Percentiles rank a stretch among this genome's conserved stretches.
Conservation (phyloP, 805 yeast species). For the Saccharomycopsis babjevae region DNA sequence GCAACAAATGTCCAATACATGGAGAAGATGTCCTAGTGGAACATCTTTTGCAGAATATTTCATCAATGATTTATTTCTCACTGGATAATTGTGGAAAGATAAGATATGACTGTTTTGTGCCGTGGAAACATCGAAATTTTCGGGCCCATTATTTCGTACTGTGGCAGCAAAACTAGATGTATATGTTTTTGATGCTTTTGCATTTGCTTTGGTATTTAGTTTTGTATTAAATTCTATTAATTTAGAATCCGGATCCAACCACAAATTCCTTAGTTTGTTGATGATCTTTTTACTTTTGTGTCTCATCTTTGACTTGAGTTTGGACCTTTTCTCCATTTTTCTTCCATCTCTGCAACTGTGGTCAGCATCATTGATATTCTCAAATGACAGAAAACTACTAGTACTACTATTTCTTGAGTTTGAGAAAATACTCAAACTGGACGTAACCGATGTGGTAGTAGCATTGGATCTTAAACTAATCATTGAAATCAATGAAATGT, state of each 20-base stretch:
- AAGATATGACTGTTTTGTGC: not conserved
- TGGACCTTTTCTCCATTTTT: not conserved
- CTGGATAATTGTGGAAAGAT: constrained; percentile 39
- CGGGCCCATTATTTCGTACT: not conserved
- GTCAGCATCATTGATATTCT: not conserved
- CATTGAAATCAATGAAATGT: not conserved
- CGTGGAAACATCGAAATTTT: not conserved
- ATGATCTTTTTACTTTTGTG: not conserved
- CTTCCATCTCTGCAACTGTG: not conserved
- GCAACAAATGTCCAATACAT: constrained; percentile 56
- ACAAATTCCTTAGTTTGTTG: not conserved
- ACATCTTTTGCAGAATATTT: constrained; percentile 67
- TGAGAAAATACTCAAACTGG: not conserved
- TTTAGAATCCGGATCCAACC: not conserved
- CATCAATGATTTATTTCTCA: constrained; percentile 46
- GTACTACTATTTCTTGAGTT: not conserved
- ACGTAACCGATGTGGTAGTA: not conserved
- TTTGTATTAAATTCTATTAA: not conserved
- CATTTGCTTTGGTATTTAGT: not conserved
- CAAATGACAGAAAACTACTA: not conserved
- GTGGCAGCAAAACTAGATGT: not conserved
- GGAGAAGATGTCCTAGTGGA: constrained; percentile 69
- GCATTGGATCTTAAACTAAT: not conserved
- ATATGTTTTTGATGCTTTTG: not conserved
- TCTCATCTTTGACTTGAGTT: not conserved